Percentiles rank a stretch among this genome's conserved stretches.
Conservation (phyloP, 2,329 filamentous ascomycete species). For the Macrophomina phaseolina region DNA sequence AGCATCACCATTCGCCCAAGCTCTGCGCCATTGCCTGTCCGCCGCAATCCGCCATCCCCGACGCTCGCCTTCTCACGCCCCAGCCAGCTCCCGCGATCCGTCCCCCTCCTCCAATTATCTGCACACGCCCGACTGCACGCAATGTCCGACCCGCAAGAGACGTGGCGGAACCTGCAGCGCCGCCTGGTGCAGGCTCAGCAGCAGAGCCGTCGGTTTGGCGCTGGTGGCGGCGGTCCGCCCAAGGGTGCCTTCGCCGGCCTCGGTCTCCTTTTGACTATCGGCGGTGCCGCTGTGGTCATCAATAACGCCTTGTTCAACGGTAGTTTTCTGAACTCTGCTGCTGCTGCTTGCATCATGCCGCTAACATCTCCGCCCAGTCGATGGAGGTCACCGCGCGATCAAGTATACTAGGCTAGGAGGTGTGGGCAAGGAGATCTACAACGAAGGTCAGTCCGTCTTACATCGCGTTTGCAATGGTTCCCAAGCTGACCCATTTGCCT, state of each 20-base stretch:
- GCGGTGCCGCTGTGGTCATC: conserved; percentile 59
- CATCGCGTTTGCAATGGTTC: neutral
- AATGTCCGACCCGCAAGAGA: conserved; percentile 63
- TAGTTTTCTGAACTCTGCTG: conserved; percentile 36
- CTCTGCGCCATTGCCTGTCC: conserved; percentile 10
- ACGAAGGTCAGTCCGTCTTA: conserved; percentile 68
- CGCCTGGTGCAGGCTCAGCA: conserved; percentile 58
- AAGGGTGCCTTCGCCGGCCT: conserved; percentile 61
- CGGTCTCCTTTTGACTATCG: conserved; percentile 60
- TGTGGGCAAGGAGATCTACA: conserved; percentile 95
- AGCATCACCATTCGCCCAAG: conserved; percentile 14
- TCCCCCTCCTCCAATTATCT: neutral
- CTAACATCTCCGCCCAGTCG: conserved; percentile 61
- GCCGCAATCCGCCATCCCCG: neutral
- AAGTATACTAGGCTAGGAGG: conserved; percentile 94
- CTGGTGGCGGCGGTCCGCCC: conserved; percentile 55
- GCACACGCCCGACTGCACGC: neutral
- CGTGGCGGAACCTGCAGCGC: conserved; percentile 69
- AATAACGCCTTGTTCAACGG: conserved; percentile 74
- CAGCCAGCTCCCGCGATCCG: neutral
- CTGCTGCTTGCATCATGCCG: conserved; percentile 30
- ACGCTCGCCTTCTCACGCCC: neutral
- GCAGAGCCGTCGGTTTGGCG: conserved; percentile 44
- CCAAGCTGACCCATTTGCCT: conserved; percentile 5
- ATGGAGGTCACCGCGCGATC: conserved; percentile 98